phyloP scores from a whole-genome alignment of 345 rosid species.

The Diplotaxis tenuifolia region DNA sequence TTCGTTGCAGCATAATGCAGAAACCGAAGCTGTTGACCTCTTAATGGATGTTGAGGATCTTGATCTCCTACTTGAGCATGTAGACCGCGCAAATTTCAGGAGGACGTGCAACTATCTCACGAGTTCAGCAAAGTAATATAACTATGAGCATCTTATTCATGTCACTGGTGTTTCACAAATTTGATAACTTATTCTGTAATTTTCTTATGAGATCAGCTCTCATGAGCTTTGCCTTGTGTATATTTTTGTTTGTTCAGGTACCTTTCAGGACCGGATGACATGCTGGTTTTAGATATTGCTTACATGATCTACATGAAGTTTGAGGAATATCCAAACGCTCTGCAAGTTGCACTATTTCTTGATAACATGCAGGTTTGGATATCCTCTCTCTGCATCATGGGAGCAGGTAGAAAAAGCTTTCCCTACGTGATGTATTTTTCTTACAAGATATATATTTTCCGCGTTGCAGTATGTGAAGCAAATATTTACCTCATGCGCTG shows the following conservation, averaged over 20 bases:
- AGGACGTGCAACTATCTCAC: constrained; percentile 91
- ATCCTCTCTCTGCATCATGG: constrained; percentile 8
- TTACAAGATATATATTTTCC: constrained; percentile 29
- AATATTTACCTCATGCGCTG: constrained; percentile 73
- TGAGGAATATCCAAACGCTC: constrained; percentile 69
- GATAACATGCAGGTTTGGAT: constrained; percentile 74
- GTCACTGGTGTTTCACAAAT: background rate
- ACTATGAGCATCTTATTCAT: background rate
- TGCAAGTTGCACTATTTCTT: constrained; percentile 79
- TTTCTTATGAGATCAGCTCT: background rate
- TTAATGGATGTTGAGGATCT: constrained; percentile 99
- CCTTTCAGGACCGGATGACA: constrained; percentile 91
- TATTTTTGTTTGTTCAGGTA: constrained; percentile 52
- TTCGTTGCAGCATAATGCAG: constrained; percentile 82
- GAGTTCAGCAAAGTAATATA: constrained; percentile 73
- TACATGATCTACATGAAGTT: constrained; percentile 74
- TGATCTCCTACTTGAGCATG: constrained; percentile 73
- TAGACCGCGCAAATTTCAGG: constrained; percentile 77
- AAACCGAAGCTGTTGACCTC: constrained; percentile 98
- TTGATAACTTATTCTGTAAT: background rate
- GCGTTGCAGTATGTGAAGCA: constrained; percentile 69
- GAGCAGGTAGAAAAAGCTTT: constrained; percentile 7
- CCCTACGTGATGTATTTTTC: background rate
- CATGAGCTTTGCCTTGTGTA: constrained; percentile 4
- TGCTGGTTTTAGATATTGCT: constrained; percentile 67